These are phyloP conservation scores for Saccharomyces uvarum DNA, from an alignment of 1,139 yeast species.

Conservation along the genomic window DNA sequence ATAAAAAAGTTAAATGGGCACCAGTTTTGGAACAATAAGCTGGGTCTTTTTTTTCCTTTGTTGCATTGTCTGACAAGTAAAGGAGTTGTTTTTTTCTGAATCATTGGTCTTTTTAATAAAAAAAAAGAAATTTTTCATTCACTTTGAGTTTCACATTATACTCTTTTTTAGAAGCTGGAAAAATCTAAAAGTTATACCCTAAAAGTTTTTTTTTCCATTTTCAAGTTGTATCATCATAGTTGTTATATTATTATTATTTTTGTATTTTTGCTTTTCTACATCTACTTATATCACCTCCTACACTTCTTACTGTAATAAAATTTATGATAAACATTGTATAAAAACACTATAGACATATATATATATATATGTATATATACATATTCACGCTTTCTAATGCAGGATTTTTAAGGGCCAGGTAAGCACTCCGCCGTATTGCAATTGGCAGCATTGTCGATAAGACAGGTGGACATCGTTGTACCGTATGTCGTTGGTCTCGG, in stretches of 20 bases:
- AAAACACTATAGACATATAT: neutral
- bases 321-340: neutral
- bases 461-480: neutral
- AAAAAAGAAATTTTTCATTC: constrained; percentile 17
- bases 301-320: neutral
- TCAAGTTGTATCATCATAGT: neutral
- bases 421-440: constrained; percentile 1
- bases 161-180: constrained; percentile 31
- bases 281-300: neutral
- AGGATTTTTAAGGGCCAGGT: neutral
- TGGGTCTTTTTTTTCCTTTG: neutral
- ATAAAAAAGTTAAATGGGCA: constrained; percentile 41
- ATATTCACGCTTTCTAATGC: neutral
- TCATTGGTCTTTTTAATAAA: neutral
- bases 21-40: constrained; percentile 37
- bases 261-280: neutral
- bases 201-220: neutral
- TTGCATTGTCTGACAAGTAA: neutral
- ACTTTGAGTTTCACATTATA: neutral
- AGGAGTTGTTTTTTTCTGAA: neutral
- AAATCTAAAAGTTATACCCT: constrained; percentile 4
- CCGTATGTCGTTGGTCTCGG: neutral
- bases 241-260: neutral
- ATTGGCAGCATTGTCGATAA: neutral
- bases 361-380: neutral